phyloP scores from a whole-genome alignment of 2,329 filamentous ascomycete genomes.

The Microcyclospora tardicrescens region DNA sequence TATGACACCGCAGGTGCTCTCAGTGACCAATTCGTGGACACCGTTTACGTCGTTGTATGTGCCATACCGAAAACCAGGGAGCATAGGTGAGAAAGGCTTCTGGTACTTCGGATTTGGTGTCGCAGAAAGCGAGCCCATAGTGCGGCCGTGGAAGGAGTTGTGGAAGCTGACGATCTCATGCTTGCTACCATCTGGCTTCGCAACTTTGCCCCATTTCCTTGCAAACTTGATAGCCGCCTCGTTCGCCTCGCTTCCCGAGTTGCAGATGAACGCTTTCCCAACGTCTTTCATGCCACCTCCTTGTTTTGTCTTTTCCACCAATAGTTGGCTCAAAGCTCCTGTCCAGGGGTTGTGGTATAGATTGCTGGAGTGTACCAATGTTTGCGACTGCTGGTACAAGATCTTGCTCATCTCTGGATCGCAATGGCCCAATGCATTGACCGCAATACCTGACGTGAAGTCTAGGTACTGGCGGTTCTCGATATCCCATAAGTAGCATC shows the following conservation, averaged over 20 bases:
- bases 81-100: conserved; percentile 84
- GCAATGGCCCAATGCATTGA: conserved; percentile 84
- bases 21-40: conserved; percentile 62
- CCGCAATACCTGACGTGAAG: conserved; percentile 90
- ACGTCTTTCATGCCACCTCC: conserved; percentile 74
- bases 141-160: conserved; percentile 88
- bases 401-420: conserved; percentile 66
- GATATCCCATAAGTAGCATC: conserved; percentile 79
- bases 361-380: conserved; percentile 83
- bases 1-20: conserved; percentile 84
- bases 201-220: conserved; percentile 67
- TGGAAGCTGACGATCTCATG: conserved; percentile 80
- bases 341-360: conserved; percentile 97
- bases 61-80: conserved; percentile 82
- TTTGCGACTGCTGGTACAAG: conserved; percentile 53
- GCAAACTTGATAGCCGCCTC: conserved; percentile 97
- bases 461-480: conserved; percentile 85
- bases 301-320: conserved; percentile 68
- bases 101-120: conserved; percentile 98
- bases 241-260: conserved; percentile 93
- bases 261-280: conserved; percentile 77
- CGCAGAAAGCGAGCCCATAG: conserved; percentile 88
- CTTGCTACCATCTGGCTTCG: conserved; percentile 40
- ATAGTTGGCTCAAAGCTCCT: conserved; percentile 69
- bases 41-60: conserved; percentile 68